A percentile compares a stretch with the other conserved stretches of the same genome.
Evolutionary conservation across 176 grass and related monocot species (phyloP).

Genomic region (Pontederia paniculata): DNA sequence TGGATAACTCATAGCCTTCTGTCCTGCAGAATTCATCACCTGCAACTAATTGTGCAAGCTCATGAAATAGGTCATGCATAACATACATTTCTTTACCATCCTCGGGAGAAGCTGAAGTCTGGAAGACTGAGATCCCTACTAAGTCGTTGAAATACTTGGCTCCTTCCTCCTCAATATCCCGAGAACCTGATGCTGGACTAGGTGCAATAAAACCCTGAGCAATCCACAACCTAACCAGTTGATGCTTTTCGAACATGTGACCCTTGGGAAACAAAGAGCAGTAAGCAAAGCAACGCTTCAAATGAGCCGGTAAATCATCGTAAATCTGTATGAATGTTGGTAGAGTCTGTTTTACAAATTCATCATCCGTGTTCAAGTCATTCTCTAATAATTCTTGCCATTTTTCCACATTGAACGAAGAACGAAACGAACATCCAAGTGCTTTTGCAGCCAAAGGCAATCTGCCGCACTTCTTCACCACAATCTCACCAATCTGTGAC

Average conservation of each 20-base stretch:
- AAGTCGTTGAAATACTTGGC: slow-evolving; percentile 24
- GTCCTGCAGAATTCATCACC: slow-evolving; percentile 14
- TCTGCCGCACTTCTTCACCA: slow-evolving; percentile 19
- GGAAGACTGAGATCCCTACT: slow-evolving; percentile 22
- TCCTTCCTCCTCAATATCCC: slow-evolving; percentile 17
- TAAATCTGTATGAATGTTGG: slow-evolving; percentile 9
- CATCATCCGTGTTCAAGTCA: slow-evolving; percentile 4
- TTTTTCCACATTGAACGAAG: background rate
- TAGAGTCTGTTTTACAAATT: slow-evolving; percentile 1
- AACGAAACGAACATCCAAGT: slow-evolving; percentile 10
- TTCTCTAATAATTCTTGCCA: slow-evolving; percentile 11
- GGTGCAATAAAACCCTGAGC: slow-evolving; percentile 9
- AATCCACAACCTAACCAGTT: slow-evolving; percentile 17
- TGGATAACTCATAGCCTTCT: slow-evolving; percentile 10
- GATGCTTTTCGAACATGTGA: slow-evolving; percentile 3
- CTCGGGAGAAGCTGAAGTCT: slow-evolving; percentile 7
- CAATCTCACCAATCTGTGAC: slow-evolving; percentile 9
- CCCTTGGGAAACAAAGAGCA: slow-evolving; percentile 22
- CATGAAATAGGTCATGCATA: slow-evolving; percentile 37
- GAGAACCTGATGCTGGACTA: too few relatives aligned
- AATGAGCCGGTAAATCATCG: slow-evolving; percentile 13
- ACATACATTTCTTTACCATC: slow-evolving; percentile 22
- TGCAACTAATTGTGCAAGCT: slow-evolving; percentile 23
- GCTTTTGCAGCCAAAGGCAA: slow-evolving; percentile 20
- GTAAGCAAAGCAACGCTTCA: slow-evolving; percentile 25